Percentiles rank a stretch among this genome's conserved stretches.
Evolutionary conservation across 2,329 filamentous ascomycete genomes (phyloP).

Genomic region (Trichothecium roseum): DNA sequence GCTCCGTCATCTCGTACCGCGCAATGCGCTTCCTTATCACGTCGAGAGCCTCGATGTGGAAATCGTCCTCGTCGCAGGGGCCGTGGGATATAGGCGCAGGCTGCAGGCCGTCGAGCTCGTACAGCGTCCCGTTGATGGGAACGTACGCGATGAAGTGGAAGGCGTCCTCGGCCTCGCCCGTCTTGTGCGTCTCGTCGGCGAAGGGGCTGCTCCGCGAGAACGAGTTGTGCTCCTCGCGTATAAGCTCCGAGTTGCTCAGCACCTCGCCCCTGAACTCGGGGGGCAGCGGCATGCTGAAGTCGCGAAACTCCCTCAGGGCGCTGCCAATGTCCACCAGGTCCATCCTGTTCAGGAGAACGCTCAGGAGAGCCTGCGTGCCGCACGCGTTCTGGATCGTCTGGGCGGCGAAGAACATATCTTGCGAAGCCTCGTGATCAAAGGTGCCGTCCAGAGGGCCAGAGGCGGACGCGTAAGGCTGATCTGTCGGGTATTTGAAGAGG

Average conservation of each 20-base stretch:
- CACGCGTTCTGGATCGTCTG: conserved; percentile 99
- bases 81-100: conserved; percentile 88
- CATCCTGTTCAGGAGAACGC: conserved; percentile 79
- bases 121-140: conserved; percentile 65
- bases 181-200: conserved; percentile 69
- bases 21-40: conserved; percentile 77
- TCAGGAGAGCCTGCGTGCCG: conserved; percentile 89
- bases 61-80: conserved; percentile 55
- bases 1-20: conserved; percentile 78
- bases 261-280: conserved; percentile 56
- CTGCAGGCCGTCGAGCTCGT: conserved; percentile 92
- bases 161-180: conserved; percentile 69
- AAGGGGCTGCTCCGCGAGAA: conserved; percentile 87
- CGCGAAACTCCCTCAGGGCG: conserved; percentile 67
- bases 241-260: conserved; percentile 53
- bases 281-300: conserved; percentile 78
- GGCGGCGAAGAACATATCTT: conserved; percentile 82
- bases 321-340: conserved; percentile 60
- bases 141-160: conserved; percentile 99
- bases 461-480: conserved; percentile 43
- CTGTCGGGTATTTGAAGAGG: conserved; percentile 90
- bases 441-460: conserved; percentile 64
- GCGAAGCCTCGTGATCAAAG: conserved; percentile 69
- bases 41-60: conserved; percentile 72
- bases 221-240: conserved; percentile 76